A percentile compares a stretch with the other conserved stretches of the same genome.
These are phyloP conservation scores for Tuctoria greenei DNA, from an alignment of 176 grass and related monocot genomes.

Conservation along the genomic window DNA sequence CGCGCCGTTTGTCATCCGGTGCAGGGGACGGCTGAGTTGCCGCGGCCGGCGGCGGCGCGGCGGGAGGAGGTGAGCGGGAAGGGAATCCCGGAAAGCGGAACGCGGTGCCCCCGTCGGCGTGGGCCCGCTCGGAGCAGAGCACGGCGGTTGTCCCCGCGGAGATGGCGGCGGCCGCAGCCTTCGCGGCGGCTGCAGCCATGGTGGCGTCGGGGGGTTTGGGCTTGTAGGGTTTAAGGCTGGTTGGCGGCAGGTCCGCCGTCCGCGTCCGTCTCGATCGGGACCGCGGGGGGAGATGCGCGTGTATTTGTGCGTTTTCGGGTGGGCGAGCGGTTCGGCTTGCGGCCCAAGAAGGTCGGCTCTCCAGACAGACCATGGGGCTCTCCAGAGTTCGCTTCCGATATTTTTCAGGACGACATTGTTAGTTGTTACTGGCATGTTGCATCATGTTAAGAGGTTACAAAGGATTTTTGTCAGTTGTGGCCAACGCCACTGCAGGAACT, in stretches of 20 bases:
- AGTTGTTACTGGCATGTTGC: not conserved
- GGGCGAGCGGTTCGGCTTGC: conserved; percentile 20
- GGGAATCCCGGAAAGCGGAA: conserved; percentile 60
- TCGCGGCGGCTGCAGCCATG: conserved; percentile 38
- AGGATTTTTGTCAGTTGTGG: not conserved
- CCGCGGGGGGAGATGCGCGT: conserved; percentile 3
- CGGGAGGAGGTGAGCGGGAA: not conserved
- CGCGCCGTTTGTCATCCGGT: not conserved
- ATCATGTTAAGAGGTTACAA: not conserved
- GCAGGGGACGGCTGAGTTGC: not conserved
- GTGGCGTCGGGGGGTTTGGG: conserved; percentile 7
- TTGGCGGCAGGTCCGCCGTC: conserved; percentile 13
- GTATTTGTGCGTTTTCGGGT: conserved; percentile 19
- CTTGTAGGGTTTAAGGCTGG: conserved; percentile 55
- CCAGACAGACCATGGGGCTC: too few relatives aligned
- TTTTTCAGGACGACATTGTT: not conserved
- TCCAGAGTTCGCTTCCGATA: not conserved
- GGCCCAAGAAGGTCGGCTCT: conserved; percentile 46
- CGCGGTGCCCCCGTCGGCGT: conserved; percentile 42
- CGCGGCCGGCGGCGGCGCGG: conserved; percentile 15
- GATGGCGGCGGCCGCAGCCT: conserved; percentile 46
- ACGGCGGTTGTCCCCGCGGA: conserved; percentile 39
- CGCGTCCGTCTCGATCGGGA: conserved; percentile 3
- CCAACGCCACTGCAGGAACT: not conserved
- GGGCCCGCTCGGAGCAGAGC: conserved; percentile 35